Evolutionary conservation across 1,284 basidiomycete genomes (phyloP).

Genomic region (Ganoderma sinense): DNA sequence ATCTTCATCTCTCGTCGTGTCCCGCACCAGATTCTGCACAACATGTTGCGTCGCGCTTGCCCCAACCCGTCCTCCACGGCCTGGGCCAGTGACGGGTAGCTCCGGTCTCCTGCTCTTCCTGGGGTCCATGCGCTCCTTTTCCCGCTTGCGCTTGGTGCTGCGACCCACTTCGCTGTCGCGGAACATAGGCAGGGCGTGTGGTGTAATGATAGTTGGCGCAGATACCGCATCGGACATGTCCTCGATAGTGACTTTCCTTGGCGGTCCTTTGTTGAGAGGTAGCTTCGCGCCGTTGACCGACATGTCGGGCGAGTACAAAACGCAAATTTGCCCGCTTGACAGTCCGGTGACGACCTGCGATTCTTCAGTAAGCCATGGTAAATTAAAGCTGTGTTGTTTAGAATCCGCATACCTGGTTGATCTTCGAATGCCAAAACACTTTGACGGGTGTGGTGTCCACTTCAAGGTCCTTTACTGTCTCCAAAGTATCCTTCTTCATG

Average conservation of each 20-base stretch:
- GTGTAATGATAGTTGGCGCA: slow-evolving; percentile 88
- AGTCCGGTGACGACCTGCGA: slow-evolving; percentile 83
- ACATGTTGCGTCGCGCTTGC: slow-evolving; percentile 95
- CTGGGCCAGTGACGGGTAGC: slow-evolving; percentile 91
- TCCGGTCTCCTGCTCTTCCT: slow-evolving; percentile 92
- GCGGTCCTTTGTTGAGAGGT: slow-evolving; percentile 78
- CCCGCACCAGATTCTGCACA: slow-evolving; percentile 91
- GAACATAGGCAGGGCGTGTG: slow-evolving; percentile 91
- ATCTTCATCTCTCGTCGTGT: slow-evolving; percentile 90
- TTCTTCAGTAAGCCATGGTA: slow-evolving; percentile 10
- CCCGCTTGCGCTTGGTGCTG: slow-evolving; percentile 84
- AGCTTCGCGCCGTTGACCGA: slow-evolving; percentile 94
- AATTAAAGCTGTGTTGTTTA: slow-evolving; percentile 1
- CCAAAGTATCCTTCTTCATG: slow-evolving; percentile 72
- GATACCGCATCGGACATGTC: slow-evolving; percentile 86
- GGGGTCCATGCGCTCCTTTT: slow-evolving; percentile 88
- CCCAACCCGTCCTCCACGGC: slow-evolving; percentile 92
- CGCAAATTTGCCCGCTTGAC: slow-evolving; percentile 88
- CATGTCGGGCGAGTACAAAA: slow-evolving; percentile 88
- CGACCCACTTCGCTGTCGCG: slow-evolving; percentile 79
- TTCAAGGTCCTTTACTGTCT: slow-evolving; percentile 68
- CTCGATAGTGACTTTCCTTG: slow-evolving; percentile 77
- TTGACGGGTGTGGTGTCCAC: slow-evolving; percentile 85
- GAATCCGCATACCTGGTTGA: slow-evolving; percentile 82
- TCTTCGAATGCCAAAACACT: slow-evolving; percentile 94